Conservation (phyloP, 371 early-diverging fungal species). For the Rhizopus stolonifer region DNA sequence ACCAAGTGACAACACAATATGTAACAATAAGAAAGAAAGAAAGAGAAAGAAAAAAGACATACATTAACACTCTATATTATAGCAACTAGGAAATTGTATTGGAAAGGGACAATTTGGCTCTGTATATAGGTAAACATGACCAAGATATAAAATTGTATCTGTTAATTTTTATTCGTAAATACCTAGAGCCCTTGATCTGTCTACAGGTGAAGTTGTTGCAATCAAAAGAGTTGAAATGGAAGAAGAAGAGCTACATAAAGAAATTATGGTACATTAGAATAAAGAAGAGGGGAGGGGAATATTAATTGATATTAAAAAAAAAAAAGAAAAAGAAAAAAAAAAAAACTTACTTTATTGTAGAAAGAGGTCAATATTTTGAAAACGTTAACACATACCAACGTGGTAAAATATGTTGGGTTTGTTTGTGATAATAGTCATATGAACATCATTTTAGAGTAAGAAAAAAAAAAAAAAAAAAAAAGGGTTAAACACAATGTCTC, state of each 20-base stretch:
- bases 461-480: too few relatives aligned
- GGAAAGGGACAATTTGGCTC: constrained; percentile 92
- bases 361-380: constrained; percentile 77
- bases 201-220: constrained; percentile 86
- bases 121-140: constrained; percentile 61
- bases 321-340: too few relatives aligned
- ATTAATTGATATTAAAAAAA: too few relatives aligned
- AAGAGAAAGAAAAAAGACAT: too few relatives aligned
- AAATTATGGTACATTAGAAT: constrained; percentile 32
- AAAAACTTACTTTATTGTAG: constrained; percentile 23
- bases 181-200: constrained; percentile 75
- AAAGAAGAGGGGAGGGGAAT: too few relatives aligned
- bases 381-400: constrained; percentile 74
- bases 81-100: constrained; percentile 88
- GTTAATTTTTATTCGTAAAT: background rate
- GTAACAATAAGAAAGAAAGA: too few relatives aligned
- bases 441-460: too few relatives aligned
- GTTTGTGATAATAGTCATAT: constrained; percentile 24
- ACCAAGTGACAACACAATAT: background rate
- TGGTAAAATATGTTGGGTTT: constrained; percentile 87
- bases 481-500: too few relatives aligned
- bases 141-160: too few relatives aligned
- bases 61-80: too few relatives aligned
- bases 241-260: constrained; percentile 61
- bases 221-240: constrained; percentile 80